A percentile compares a stretch with the other conserved stretches of the same genome.
Conservation (phyloP, 1,139 yeast genomes). For the Scheffersomyces titani region DNA sequence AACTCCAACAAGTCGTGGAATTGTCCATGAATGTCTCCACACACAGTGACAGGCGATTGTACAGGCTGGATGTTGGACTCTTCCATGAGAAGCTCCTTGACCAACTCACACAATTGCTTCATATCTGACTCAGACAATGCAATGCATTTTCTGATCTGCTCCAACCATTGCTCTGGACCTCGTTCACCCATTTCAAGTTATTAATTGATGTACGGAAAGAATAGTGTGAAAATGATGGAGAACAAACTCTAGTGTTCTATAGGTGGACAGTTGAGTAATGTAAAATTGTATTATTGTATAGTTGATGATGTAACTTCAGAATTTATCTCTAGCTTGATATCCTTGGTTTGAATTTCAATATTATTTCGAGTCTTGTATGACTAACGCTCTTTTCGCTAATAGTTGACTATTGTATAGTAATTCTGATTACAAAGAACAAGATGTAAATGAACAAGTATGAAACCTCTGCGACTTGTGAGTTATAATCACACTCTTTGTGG, state of each 20-base stretch:
- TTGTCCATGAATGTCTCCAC: conserved; percentile 99
- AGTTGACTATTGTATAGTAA: not conserved
- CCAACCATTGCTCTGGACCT: conserved; percentile 97
- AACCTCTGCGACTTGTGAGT: not conserved
- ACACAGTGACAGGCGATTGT: conserved; percentile 91
- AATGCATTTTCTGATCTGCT: conserved; percentile 86
- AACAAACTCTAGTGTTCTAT: not conserved
- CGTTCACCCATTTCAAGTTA: conserved; percentile 58
- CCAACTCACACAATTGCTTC: conserved; percentile 95
- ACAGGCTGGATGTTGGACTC: conserved; percentile 87
- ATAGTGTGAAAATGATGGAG: not conserved
- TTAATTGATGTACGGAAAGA: not conserved
- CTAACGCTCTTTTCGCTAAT: not conserved
- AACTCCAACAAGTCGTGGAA: conserved; percentile 92
- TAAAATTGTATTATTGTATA: not conserved
- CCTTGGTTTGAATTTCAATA: not conserved
- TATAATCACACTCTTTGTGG: not conserved
- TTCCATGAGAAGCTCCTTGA: conserved; percentile 30
- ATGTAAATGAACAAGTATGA: too few relatives aligned
- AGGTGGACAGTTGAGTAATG: not conserved
- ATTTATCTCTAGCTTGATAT: not conserved
- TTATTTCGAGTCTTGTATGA: not conserved
- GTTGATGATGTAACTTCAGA: not conserved
- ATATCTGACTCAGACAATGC: conserved; percentile 89
- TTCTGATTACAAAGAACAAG: not conserved